A percentile compares a stretch with the other conserved stretches of the same genome.
Evolutionary conservation across 768 basidiomycete genomes (phyloP).

Genomic region (Leccinum longicurvipes): DNA sequence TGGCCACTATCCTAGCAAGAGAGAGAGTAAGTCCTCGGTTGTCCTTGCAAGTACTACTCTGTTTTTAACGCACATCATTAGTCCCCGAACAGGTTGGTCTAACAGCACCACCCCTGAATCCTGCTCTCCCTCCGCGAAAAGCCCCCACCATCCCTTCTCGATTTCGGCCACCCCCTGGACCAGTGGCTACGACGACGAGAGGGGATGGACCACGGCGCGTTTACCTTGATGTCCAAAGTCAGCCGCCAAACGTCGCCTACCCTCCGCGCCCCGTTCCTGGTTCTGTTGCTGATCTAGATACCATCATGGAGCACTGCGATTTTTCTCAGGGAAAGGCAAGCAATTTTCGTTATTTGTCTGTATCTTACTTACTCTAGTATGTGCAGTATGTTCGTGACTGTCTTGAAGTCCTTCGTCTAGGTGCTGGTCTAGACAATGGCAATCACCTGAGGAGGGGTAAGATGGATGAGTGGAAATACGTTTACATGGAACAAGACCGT

Average conservation of each 20-base stretch:
- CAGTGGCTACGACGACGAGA: constrained; percentile 53
- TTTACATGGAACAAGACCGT: constrained; percentile 66
- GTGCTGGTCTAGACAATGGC: constrained; percentile 83
- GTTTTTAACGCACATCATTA: constrained; percentile 27
- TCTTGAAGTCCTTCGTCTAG: constrained; percentile 88
- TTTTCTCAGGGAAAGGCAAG: constrained; percentile 74
- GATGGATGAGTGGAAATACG: constrained; percentile 83
- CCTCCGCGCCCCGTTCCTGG: constrained; percentile 85
- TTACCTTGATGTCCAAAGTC: constrained; percentile 68
- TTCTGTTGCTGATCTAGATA: constrained; percentile 85
- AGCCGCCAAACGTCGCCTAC: constrained; percentile 66
- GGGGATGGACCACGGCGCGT: constrained; percentile 77
- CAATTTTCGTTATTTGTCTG: background rate
- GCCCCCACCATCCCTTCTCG: constrained; percentile 44
- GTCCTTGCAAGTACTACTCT: background rate
- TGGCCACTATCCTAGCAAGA: constrained; percentile 89
- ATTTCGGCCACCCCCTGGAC: constrained; percentile 44
- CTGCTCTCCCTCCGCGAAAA: constrained; percentile 63
- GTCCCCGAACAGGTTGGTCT: constrained; percentile 72
- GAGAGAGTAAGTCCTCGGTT: constrained; percentile 53
- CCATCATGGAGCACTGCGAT: constrained; percentile 90
- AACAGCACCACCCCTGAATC: constrained; percentile 57
- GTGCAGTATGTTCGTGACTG: constrained; percentile 94
- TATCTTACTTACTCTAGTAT: constrained; percentile 10
- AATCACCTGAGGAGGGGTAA: constrained; percentile 70